These are phyloP conservation scores for Ustilago hordei DNA, from an alignment of 1,284 basidiomycete genomes.

Conservation along the genomic window DNA sequence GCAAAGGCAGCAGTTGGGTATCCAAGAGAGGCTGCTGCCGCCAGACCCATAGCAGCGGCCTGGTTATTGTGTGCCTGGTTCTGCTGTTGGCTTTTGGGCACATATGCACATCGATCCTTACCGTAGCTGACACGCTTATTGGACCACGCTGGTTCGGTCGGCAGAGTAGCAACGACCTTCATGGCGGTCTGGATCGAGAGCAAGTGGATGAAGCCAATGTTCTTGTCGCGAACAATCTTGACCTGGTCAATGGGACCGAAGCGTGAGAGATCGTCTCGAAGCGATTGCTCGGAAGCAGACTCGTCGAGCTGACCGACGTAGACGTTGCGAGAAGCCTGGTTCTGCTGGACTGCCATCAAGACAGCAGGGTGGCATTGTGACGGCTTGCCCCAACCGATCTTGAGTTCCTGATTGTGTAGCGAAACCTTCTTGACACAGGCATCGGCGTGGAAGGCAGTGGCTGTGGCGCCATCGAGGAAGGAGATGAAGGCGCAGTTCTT, in stretches of 20 bases:
- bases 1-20: conserved; percentile 62
- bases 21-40: conserved; percentile 66
- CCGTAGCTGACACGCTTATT: conserved; percentile 67
- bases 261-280: conserved; percentile 62
- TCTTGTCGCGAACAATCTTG: conserved; percentile 69
- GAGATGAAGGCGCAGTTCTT: conserved; percentile 98
- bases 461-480: conserved; percentile 62
- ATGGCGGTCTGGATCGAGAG: conserved; percentile 67
- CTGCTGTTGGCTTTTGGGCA: conserved; percentile 68
- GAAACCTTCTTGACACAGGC: conserved; percentile 67
- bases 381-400: conserved; percentile 70
- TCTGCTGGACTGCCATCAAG: conserved; percentile 67
- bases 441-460: conserved; percentile 68
- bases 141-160: conserved; percentile 63
- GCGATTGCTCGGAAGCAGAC: conserved; percentile 57
- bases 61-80: conserved; percentile 69
- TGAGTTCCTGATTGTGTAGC: conserved; percentile 67
- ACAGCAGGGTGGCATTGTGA: conserved; percentile 62
- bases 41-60: conserved; percentile 68
- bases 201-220: conserved; percentile 68
- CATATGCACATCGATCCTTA: conserved; percentile 68
- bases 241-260: conserved; percentile 69
- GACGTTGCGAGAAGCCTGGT: conserved; percentile 67
- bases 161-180: conserved; percentile 64
- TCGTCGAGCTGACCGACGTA: conserved; percentile 66